phyloP scores from a whole-genome alignment of 2,329 filamentous ascomycete species.

The Epicoccum nigrum region DNA sequence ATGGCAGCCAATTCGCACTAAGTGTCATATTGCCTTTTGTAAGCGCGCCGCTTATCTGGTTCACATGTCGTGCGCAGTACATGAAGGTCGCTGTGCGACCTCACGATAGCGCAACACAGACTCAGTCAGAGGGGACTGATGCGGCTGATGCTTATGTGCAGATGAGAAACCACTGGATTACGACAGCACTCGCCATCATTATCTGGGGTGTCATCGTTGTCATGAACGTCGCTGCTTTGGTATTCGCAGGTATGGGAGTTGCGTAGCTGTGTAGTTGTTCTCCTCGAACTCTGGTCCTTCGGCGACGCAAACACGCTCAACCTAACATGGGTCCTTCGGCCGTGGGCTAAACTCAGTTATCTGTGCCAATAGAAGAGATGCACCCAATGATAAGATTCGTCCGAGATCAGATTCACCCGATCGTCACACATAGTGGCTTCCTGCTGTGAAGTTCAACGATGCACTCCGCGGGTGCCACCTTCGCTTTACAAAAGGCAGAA shows the following conservation, averaged over 20 bases:
- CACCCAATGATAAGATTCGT: background rate
- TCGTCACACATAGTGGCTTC: background rate
- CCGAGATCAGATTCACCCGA: background rate
- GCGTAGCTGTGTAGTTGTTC: constrained; percentile 14
- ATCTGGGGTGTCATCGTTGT: constrained; percentile 77
- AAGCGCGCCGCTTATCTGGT: constrained; percentile 82
- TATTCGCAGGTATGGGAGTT: constrained; percentile 62
- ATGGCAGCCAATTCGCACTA: constrained; percentile 77
- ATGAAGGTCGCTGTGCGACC: constrained; percentile 69
- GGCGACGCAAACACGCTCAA: background rate
- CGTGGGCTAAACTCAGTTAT: background rate
- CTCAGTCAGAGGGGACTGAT: constrained; percentile 3
- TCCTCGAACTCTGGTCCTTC: background rate
- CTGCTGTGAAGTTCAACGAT: background rate
- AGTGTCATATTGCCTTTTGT: constrained; percentile 82
- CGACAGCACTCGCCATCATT: constrained; percentile 61
- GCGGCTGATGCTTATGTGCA: constrained; percentile 46
- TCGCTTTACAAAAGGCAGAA: background rate
- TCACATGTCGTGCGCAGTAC: constrained; percentile 77
- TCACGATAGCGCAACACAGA: background rate
- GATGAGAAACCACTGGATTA: constrained; percentile 76
- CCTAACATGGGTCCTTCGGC: background rate
- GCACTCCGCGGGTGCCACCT: constrained; percentile 1
- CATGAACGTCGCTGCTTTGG: constrained; percentile 80
- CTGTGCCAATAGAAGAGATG: background rate